Percentiles rank a stretch among this genome's conserved stretches.
These are phyloP conservation scores for Thamnidium elegans DNA, from an alignment of 192 early-diverging fungal species.

Conservation along the genomic window DNA sequence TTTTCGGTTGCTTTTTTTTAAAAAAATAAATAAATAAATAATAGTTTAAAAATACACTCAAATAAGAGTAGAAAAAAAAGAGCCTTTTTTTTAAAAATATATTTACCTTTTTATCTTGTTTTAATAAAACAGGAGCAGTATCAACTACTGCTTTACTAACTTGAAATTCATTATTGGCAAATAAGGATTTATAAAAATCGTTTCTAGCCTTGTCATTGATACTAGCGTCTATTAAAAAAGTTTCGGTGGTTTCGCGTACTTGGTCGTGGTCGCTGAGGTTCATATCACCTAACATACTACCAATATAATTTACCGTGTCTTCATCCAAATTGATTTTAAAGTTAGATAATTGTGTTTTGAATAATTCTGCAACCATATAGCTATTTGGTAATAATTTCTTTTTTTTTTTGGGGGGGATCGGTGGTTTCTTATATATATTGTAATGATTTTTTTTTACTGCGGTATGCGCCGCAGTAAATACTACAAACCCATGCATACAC, in stretches of 20 bases:
- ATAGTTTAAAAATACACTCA: not conserved
- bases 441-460: too few relatives aligned
- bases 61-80: not conserved
- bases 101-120: not conserved
- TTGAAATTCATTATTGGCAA: not conserved
- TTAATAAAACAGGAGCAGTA: not conserved
- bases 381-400: too few relatives aligned
- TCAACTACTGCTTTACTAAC: not conserved
- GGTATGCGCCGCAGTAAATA: too few relatives aligned
- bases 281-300: slow-evolving; percentile 39
- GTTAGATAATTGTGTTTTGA: slow-evolving; percentile 17
- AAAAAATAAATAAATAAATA: not conserved
- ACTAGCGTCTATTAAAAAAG: slow-evolving; percentile 51
- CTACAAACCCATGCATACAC: too few relatives aligned
- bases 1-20: not conserved
- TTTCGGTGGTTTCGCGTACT: slow-evolving; percentile 50
- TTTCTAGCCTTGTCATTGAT: slow-evolving; percentile 41
- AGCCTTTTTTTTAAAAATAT: not conserved
- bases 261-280: slow-evolving; percentile 12
- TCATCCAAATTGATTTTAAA: slow-evolving; percentile 43
- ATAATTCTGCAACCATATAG: slow-evolving; percentile 10
- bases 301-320: slow-evolving; percentile 51
- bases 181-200: slow-evolving; percentile 32
- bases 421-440: too few relatives aligned
- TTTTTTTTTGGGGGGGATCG: too few relatives aligned